A percentile compares a stretch with the other conserved stretches of the same genome.
phyloP scores from a whole-genome alignment of 768 basidiomycete genomes.

The Sporobolomyces phaffii region DNA sequence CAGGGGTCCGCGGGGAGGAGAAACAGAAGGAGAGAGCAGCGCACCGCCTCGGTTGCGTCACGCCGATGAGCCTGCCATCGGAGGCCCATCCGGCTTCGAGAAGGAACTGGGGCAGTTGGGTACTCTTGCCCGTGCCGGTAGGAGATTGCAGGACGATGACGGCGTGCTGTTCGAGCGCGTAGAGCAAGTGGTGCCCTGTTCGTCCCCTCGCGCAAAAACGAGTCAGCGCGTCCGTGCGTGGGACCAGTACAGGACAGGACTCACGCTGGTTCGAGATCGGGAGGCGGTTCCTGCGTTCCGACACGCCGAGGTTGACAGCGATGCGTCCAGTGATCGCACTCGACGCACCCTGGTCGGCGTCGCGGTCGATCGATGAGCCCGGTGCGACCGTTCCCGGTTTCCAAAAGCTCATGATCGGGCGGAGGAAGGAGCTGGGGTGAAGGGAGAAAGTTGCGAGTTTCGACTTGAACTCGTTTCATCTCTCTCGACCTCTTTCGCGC shows the following conservation, averaged over 20 bases:
- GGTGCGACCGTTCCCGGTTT: constrained; percentile 79
- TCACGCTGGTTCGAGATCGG: constrained; percentile 86
- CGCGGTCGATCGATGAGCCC: constrained; percentile 80
- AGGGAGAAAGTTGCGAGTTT: not conserved
- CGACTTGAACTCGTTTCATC: not conserved
- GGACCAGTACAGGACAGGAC: constrained; percentile 38
- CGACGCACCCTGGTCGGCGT: constrained; percentile 60
- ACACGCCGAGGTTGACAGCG: constrained; percentile 58
- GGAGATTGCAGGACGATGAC: constrained; percentile 61
- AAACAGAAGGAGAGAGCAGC: not conserved
- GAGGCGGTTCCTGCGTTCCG: constrained; percentile 69
- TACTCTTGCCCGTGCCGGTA: constrained; percentile 96
- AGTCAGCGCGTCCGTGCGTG: not conserved
- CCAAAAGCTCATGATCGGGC: constrained; percentile 58
- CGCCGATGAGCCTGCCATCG: constrained; percentile 76
- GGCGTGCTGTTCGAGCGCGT: constrained; percentile 73
- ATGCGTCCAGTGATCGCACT: constrained; percentile 59
- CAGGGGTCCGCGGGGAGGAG: constrained; percentile 58
- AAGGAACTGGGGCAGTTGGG: constrained; percentile 93
- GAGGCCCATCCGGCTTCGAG: constrained; percentile 86
- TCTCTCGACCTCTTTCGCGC: not conserved
- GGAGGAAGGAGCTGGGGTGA: not conserved
- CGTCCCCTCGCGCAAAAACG: not conserved
- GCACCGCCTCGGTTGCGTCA: constrained; percentile 79
- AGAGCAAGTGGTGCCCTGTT: constrained; percentile 69